Conservation (phyloP, 495 filamentous ascomycete genomes). For the Talaromyces borbonicus region DNA sequence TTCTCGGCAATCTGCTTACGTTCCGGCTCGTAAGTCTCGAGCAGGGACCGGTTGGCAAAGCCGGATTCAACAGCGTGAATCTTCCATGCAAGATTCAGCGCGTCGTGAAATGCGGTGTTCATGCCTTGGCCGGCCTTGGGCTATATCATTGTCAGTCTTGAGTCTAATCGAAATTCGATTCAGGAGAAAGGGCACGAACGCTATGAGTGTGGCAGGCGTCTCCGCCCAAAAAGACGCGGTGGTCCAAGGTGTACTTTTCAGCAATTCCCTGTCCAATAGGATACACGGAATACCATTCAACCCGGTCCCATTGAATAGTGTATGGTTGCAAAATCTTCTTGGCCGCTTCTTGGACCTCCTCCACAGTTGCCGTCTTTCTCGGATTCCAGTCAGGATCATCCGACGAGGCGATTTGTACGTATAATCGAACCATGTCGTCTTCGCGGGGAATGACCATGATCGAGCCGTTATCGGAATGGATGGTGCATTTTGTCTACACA, state of each 20-base stretch:
- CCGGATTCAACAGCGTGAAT: constrained; percentile 54
- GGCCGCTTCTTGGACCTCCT: constrained; percentile 49
- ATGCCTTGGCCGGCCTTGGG: constrained; percentile 52
- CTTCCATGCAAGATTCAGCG: constrained; percentile 73
- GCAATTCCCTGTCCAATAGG: constrained; percentile 49
- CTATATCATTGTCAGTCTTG: constrained; percentile 39
- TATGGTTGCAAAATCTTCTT: constrained; percentile 49
- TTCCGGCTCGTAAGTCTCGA: constrained; percentile 63
- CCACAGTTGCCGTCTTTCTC: constrained; percentile 37
- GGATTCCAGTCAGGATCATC: constrained; percentile 46
- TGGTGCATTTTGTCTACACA: constrained; percentile 77
- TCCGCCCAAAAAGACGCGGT: constrained; percentile 47
- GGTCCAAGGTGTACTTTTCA: constrained; percentile 42
- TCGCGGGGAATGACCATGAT: constrained; percentile 67
- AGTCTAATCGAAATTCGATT: constrained; percentile 7
- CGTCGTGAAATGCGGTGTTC: constrained; percentile 41
- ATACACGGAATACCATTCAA: constrained; percentile 52
- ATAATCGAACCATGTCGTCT: constrained; percentile 68
- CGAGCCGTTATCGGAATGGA: constrained; percentile 46
- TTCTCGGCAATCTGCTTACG: constrained; percentile 57
- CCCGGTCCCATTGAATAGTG: constrained; percentile 38
- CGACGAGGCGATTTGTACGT: constrained; percentile 62
- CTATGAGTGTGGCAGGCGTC: constrained; percentile 59
- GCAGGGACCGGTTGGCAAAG: constrained; percentile 41
- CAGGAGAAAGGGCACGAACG: constrained; percentile 23